A percentile compares a stretch with the other conserved stretches of the same genome.
phyloP scores from a whole-genome alignment of 2,329 filamentous ascomycete genomes.

The Epichloe typhina region DNA sequence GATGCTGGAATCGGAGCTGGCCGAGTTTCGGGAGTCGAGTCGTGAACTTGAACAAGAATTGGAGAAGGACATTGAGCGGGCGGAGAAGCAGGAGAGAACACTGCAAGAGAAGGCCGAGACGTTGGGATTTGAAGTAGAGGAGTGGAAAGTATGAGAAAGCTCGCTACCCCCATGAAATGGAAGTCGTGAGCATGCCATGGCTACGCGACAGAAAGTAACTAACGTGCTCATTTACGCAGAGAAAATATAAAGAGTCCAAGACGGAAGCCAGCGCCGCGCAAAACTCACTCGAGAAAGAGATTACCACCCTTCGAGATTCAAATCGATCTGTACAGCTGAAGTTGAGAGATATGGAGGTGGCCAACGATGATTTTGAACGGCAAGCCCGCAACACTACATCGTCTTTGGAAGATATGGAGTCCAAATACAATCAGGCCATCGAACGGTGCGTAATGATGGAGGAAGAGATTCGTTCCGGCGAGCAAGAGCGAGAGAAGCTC shows the following conservation, averaged over 20 bases:
- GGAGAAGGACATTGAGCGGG: conserved; percentile 90
- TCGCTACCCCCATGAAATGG: background rate
- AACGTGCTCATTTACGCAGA: conserved; percentile 34
- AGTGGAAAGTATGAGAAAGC: conserved; percentile 79
- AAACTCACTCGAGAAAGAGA: conserved; percentile 82
- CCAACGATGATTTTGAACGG: conserved; percentile 95
- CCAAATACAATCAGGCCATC: conserved; percentile 90
- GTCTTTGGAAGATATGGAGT: conserved; percentile 91
- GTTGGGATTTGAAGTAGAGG: conserved; percentile 79
- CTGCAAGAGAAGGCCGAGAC: conserved; percentile 79
- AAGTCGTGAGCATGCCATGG: background rate
- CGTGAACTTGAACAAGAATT: conserved; percentile 88
- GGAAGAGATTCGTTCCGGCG: conserved; percentile 81
- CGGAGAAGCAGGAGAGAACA: conserved; percentile 80
- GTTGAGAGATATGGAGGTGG: conserved; percentile 89
- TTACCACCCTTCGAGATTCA: conserved; percentile 75
- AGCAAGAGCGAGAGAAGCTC: conserved; percentile 79
- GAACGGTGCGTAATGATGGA: conserved; percentile 88
- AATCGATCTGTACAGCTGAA: conserved; percentile 72
- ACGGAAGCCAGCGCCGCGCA: conserved; percentile 74
- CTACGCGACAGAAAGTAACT: background rate
- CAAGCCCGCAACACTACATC: conserved; percentile 93
- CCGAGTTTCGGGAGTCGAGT: conserved; percentile 88
- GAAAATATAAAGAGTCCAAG: conserved; percentile 94
- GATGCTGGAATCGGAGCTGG: conserved; percentile 76